A percentile compares a stretch with the other conserved stretches of the same genome.
phyloP scores from a whole-genome alignment of 768 basidiomycete genomes.

The Calvatia gigantea region DNA sequence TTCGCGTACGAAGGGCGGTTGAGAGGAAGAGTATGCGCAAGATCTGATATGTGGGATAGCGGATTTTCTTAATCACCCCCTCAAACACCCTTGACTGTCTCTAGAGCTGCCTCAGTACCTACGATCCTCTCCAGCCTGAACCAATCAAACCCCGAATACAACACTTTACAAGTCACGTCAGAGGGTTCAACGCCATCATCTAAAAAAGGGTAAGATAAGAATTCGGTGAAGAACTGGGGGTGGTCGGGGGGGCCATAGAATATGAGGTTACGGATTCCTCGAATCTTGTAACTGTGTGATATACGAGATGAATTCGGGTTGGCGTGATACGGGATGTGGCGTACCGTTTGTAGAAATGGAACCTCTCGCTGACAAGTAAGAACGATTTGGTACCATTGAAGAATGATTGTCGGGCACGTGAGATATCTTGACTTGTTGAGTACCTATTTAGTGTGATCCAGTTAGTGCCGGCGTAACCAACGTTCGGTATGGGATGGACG shows the following conservation, averaged over 20 bases:
- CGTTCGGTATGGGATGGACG: slow-evolving; percentile 22
- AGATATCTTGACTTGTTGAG: slow-evolving; percentile 91
- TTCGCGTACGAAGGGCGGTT: too few relatives aligned
- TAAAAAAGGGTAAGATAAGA: slow-evolving; percentile 86
- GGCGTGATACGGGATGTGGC: not conserved
- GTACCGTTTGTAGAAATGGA: slow-evolving; percentile 93
- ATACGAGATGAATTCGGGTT: not conserved
- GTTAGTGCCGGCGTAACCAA: too few relatives aligned
- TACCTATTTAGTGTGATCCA: slow-evolving; percentile 63
- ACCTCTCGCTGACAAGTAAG: slow-evolving; percentile 92
- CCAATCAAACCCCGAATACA: slow-evolving; percentile 90
- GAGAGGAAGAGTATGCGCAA: too few relatives aligned
- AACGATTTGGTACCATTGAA: slow-evolving; percentile 85
- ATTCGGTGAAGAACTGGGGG: slow-evolving; percentile 88
- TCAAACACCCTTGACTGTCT: slow-evolving; percentile 33
- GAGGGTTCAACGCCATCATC: slow-evolving; percentile 82
- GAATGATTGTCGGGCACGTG: slow-evolving; percentile 89
- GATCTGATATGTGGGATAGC: too few relatives aligned
- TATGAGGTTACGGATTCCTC: slow-evolving; percentile 88
- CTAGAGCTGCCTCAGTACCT: slow-evolving; percentile 43
- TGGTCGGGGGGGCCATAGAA: slow-evolving; percentile 94
- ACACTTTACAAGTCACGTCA: slow-evolving; percentile 77
- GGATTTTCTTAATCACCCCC: not conserved
- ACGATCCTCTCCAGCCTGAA: slow-evolving; percentile 86
- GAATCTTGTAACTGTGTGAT: slow-evolving; percentile 73